phyloP scores from a whole-genome alignment of 441 rosid genomes.

The Gossypium trilobum region DNA sequence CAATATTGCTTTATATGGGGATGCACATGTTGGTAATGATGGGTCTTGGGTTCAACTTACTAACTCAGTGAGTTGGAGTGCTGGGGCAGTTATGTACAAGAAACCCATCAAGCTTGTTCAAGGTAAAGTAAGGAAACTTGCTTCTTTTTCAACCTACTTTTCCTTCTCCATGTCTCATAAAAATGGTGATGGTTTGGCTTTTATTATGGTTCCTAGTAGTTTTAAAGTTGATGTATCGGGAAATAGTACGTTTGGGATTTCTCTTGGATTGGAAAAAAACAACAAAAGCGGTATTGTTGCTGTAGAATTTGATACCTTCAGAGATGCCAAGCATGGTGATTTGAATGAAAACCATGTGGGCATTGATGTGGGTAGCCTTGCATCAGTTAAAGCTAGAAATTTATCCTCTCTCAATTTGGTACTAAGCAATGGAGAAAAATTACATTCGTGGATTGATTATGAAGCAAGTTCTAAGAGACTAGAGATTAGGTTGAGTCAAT shows the following conservation, averaged over 20 bases:
- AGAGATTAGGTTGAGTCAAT: conserved; percentile 51
- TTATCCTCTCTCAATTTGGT: conserved; percentile 29
- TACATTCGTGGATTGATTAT: conserved; percentile 63
- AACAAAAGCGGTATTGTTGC: conserved; percentile 24
- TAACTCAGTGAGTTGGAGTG: conserved; percentile 34
- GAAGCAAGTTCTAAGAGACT: conserved; percentile 45
- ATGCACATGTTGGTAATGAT: conserved; percentile 39
- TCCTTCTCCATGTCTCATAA: conserved; percentile 50
- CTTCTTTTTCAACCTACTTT: conserved; percentile 60
- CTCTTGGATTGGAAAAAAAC: conserved; percentile 24
- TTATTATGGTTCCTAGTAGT: conserved; percentile 50
- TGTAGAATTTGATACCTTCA: conserved; percentile 43
- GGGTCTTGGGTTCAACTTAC: conserved; percentile 54
- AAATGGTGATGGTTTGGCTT: conserved; percentile 49
- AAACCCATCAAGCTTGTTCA: conserved; percentile 58
- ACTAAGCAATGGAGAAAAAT: conserved; percentile 32
- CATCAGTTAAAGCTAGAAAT: conserved; percentile 32
- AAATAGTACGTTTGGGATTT: conserved; percentile 43
- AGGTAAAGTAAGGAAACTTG: conserved; percentile 43
- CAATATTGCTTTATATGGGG: conserved; percentile 52
- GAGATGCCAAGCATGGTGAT: conserved; percentile 28
- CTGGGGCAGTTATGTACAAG: conserved; percentile 53
- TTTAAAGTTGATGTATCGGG: conserved; percentile 30
- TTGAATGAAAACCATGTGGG: conserved; percentile 41
- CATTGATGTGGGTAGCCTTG: conserved; percentile 42